Base-by-base conservation (phyloP, 2,329 filamentous ascomycete species). In the Cytospora chrysosperma region DNA sequence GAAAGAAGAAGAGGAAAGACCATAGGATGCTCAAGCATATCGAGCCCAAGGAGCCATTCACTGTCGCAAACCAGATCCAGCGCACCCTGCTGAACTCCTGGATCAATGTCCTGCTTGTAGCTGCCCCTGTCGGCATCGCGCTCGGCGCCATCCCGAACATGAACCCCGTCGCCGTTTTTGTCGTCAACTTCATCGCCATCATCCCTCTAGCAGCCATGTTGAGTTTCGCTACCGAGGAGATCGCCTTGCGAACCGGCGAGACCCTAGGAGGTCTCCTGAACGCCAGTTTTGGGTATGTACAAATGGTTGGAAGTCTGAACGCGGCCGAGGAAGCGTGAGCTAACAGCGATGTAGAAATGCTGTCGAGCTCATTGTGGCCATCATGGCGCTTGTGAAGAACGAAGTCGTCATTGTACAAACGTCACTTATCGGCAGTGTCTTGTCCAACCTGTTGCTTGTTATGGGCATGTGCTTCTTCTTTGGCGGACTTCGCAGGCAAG, bases 401-500 rank as follows among this genome's bases (percentile, higher is more conserved):
- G 85, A 96, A 75, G 85, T 96, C 27, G 79, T 89, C 37, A 96
- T 98, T 65, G 93, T 97, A 8, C 92, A 97, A 75, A 96, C 93
- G 0, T 97, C 93, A 0, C 81, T 98, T 30, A 91, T 97, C 67
- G 93, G 93, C 62, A 93, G 89, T 75, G 96, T 97, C 74, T 81
- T 97, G 26, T 97, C 93, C 50, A 97, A 97, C 73, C 76, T 98
- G 64, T 84, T 97, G 4, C 85, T 97, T 17, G 92, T 97, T 58
- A 80, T 97, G 81, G 93, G 92, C 62, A 96, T 93, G 87, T 95
- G 89, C 74, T 97, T 96, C 81, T 95, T 96, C 79, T 89, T 91
- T 65, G 93, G 92, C 56, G 92, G 92, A 4, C 75, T 96, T 69
- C 88, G 90, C 64, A 86, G 93, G 30, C 72, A 85, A 30, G 90